Conservation (phyloP, 2,329 filamentous ascomycete species). For the Apiospora koreana region DNA sequence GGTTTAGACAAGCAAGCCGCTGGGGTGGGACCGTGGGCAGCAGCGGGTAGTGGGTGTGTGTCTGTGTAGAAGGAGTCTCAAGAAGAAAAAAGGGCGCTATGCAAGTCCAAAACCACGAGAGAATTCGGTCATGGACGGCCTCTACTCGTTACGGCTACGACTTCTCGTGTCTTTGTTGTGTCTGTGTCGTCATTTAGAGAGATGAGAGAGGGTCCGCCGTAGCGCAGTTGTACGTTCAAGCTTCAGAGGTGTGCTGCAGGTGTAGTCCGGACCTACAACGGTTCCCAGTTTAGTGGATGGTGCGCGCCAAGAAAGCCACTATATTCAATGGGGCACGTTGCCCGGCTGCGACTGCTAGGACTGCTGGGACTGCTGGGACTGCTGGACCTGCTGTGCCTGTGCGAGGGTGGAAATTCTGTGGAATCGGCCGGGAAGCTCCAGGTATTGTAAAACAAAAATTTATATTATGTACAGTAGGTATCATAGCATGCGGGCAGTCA, state of each 20-base stretch:
- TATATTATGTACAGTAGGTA: no score
- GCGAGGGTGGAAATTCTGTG: neutral
- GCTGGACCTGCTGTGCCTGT: neutral
- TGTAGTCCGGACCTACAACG: neutral
- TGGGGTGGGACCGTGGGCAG: neutral
- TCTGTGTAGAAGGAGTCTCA: no score
- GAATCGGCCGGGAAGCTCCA: neutral
- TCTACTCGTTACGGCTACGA: neutral
- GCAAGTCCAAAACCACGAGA: neutral
- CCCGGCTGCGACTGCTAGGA: neutral
- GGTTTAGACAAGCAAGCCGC: neutral
- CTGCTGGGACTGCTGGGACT: neutral
- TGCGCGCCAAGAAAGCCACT: neutral
- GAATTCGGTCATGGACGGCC: neutral
- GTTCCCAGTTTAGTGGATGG: neutral
- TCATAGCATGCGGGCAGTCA: no score
- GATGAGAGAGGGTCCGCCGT: neutral
- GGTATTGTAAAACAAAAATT: neutral
- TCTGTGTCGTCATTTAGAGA: constrained; percentile 6
- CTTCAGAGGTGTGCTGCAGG: constrained; percentile 1
- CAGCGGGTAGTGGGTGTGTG: no score
- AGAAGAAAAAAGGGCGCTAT: no score
- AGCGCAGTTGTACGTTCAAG: neutral
- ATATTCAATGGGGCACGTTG: neutral
- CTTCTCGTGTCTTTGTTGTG: neutral